A percentile compares a stretch with the other conserved stretches of the same genome.
These are phyloP conservation scores for Fusarium sublunatum DNA, from an alignment of 2,329 filamentous ascomycete species.

Conservation along the genomic window DNA sequence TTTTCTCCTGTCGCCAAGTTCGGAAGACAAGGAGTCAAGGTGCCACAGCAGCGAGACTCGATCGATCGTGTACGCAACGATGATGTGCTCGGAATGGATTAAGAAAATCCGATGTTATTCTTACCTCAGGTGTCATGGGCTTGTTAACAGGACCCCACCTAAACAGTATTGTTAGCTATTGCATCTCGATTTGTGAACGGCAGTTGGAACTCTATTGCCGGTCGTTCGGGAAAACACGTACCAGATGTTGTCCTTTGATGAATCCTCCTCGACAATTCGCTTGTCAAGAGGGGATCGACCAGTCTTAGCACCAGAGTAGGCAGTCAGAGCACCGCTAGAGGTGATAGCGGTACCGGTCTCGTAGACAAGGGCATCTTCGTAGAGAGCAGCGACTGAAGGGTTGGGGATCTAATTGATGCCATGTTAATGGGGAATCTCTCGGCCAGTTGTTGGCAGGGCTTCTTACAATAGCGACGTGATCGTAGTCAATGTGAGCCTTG, in stretches of 20 bases:
- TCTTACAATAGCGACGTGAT: conserved; percentile 95
- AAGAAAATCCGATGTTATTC: conserved; percentile 30
- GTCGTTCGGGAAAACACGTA: conserved; percentile 48
- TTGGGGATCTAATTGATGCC: conserved; percentile 74
- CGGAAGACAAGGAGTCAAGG: conserved; percentile 15
- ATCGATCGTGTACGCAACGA: conserved; percentile 6
- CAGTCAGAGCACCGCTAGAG: conserved; percentile 91
- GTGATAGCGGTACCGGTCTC: conserved; percentile 98
- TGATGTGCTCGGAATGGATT: conserved; percentile 5
- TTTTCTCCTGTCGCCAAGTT: conserved; percentile 16
- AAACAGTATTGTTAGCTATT: conserved; percentile 47
- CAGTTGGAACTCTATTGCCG: conserved; percentile 29
- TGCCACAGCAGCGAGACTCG: conserved; percentile 15
- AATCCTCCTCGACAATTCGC: conserved; percentile 91
- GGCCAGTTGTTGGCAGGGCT: background rate
- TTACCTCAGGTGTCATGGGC: conserved; percentile 95
- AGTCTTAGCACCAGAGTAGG: conserved; percentile 98
- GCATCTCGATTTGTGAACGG: conserved; percentile 27
- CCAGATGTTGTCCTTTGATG: conserved; percentile 94
- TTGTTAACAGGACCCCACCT: conserved; percentile 99
- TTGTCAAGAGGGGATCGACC: conserved; percentile 97
- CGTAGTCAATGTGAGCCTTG: conserved; percentile 98
- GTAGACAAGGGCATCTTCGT: conserved; percentile 98
- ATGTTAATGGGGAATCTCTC: conserved; percentile 22
- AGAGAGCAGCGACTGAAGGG: conserved; percentile 92